Evolutionary conservation across 805 yeast genomes (phyloP).

Genomic region (Wickerhamomyces chaumierensis): DNA sequence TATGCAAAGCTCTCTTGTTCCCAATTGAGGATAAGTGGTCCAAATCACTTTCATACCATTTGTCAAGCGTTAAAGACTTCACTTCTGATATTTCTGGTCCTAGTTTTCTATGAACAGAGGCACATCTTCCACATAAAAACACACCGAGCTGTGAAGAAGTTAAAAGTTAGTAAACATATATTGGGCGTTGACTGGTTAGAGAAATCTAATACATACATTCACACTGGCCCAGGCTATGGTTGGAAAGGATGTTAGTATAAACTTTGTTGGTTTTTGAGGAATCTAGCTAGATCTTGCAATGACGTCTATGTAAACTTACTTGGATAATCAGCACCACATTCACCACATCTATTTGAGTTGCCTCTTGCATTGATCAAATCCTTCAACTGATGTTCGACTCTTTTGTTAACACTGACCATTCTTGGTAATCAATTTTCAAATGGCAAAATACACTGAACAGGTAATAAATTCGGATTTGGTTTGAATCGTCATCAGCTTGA

Average conservation of each 20-base stretch:
- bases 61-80: constrained; percentile 63
- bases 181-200: no score
- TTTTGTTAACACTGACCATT: constrained; percentile 21
- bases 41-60: constrained; percentile 52
- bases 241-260: neutral
- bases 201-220: constrained; percentile 17
- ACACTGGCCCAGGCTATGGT: constrained; percentile 21
- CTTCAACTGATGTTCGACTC: constrained; percentile 39
- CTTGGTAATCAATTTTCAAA: no score
- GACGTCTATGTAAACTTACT: constrained; percentile 13
- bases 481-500: no score
- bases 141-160: constrained; percentile 35
- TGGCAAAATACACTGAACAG: no score
- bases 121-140: constrained; percentile 78
- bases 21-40: constrained; percentile 36
- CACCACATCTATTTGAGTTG: constrained; percentile 69
- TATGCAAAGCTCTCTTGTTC: constrained; percentile 43
- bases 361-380: constrained; percentile 46
- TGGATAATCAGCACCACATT: constrained; percentile 59
- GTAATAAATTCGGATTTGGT: no score
- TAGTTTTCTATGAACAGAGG: constrained; percentile 60
- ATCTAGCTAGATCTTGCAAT: no score
- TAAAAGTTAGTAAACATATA: neutral
- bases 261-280: no score
- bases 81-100: constrained; percentile 53